phyloP scores from a whole-genome alignment of 257 asterid species.

The Henckelia pumila region DNA sequence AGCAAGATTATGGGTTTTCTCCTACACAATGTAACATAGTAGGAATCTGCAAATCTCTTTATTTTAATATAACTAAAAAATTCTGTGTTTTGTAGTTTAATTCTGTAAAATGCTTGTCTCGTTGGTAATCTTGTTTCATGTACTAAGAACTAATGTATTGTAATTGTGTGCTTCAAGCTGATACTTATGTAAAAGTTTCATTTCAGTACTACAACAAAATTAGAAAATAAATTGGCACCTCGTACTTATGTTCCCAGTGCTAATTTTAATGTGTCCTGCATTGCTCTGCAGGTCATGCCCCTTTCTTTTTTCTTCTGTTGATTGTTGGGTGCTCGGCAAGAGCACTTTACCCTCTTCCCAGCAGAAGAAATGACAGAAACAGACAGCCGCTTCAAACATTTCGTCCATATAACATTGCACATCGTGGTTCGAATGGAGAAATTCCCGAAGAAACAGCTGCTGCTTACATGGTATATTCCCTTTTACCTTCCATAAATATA shows the following conservation, averaged over 20 bases:
- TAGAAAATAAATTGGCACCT: background rate
- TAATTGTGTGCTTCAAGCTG: background rate
- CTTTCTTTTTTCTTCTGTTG: constrained; percentile 58
- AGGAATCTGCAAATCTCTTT: background rate
- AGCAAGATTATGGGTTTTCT: no score
- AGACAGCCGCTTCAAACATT: constrained; percentile 75
- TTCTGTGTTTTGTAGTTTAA: background rate
- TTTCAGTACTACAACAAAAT: background rate
- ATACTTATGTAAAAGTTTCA: background rate
- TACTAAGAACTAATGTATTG: background rate
- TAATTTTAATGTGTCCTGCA: background rate
- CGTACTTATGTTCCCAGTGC: background rate
- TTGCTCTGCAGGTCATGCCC: constrained; percentile 54
- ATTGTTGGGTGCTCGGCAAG: constrained; percentile 70
- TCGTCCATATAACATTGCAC: constrained; percentile 91
- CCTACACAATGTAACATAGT: background rate
- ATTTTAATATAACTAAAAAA: background rate
- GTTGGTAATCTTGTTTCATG: constrained; percentile 1
- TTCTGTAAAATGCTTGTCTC: background rate
- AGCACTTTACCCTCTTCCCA: constrained; percentile 86
- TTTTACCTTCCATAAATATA: background rate
- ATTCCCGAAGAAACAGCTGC: constrained; percentile 90
- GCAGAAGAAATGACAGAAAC: constrained; percentile 78
- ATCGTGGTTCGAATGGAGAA: constrained; percentile 98
- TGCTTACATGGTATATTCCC: constrained; percentile 67